Percentiles rank a stretch among this genome's conserved stretches.
These are phyloP conservation scores for Aegilops speltoides DNA, from an alignment of 176 grass and related monocot species.

Conservation along the genomic window DNA sequence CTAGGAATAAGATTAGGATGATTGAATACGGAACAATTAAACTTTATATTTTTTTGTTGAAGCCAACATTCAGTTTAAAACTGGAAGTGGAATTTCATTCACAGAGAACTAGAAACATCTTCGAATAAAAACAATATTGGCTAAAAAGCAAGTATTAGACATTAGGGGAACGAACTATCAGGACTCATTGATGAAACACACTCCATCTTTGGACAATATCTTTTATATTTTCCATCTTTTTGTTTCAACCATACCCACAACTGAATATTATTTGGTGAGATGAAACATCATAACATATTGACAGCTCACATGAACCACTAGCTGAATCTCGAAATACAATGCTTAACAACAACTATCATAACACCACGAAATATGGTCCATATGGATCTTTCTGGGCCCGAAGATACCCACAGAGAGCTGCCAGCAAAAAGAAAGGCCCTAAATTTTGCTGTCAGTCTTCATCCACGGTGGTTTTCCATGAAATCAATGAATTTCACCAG, in stretches of 20 bases:
- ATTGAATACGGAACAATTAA: background rate
- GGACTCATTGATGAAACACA: no score
- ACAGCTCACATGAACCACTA: background rate
- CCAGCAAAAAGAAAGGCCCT: background rate
- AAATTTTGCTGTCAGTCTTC: background rate
- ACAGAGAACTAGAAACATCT: background rate
- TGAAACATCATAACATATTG: no score
- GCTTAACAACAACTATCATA: background rate
- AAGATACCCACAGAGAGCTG: background rate
- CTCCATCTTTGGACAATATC: no score
- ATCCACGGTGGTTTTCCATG: background rate
- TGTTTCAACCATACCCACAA: no score
- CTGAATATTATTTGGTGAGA: no score
- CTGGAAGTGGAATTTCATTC: background rate
- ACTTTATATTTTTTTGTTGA: background rate
- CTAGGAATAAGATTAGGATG: background rate
- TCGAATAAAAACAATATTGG: background rate
- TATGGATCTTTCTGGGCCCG: background rate
- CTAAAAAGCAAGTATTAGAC: background rate
- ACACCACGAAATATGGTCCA: background rate
- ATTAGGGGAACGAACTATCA: no score
- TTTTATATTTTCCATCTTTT: no score
- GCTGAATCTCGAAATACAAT: background rate
- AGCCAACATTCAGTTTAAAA: constrained; percentile 4
- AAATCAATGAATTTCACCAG: background rate